Evolutionary conservation across 208 protist species (phyloP).

Genomic region (Leishmania tarentolae): DNA sequence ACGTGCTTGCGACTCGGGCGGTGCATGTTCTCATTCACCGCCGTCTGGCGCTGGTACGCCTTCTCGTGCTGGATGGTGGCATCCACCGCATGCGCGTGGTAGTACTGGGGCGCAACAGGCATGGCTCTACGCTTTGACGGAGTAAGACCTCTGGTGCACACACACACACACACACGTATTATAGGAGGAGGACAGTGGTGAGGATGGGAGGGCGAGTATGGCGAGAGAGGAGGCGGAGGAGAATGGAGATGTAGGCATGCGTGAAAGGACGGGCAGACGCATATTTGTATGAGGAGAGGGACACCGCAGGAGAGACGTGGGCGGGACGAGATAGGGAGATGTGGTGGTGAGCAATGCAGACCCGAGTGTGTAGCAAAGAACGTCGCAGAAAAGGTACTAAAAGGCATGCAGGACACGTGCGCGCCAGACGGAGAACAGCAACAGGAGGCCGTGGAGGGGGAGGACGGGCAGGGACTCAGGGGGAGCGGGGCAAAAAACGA

Average conservation of each 20-base stretch:
- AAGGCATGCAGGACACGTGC: background rate
- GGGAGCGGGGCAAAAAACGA: background rate
- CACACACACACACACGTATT: background rate
- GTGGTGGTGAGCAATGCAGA: background rate
- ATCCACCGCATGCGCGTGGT: slow-evolving; percentile 72
- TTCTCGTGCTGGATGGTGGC: slow-evolving; percentile 91
- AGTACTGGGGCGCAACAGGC: slow-evolving; percentile 64
- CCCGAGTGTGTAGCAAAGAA: background rate
- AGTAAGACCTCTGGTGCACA: background rate
- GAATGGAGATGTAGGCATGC: slow-evolving; percentile 3
- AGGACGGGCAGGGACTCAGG: background rate
- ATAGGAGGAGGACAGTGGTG: background rate
- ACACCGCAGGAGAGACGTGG: background rate
- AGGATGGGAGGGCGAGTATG: background rate
- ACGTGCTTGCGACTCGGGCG: slow-evolving; percentile 53
- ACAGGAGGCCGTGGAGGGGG: background rate
- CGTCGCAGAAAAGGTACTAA: background rate
- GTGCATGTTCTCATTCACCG: slow-evolving; percentile 92
- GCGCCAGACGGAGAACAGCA: background rate
- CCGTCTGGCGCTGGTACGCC: slow-evolving; percentile 93
- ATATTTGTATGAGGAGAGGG: background rate
- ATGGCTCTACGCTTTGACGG: slow-evolving; percentile 18
- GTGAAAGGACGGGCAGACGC: background rate
- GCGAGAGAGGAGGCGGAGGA: background rate
- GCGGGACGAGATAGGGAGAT: background rate